Evolutionary conservation across 495 filamentous ascomycete species (phyloP), one percentile per base, ranked within the genome.

Genomic region (Aspergillus carlsbadensis): DNA sequence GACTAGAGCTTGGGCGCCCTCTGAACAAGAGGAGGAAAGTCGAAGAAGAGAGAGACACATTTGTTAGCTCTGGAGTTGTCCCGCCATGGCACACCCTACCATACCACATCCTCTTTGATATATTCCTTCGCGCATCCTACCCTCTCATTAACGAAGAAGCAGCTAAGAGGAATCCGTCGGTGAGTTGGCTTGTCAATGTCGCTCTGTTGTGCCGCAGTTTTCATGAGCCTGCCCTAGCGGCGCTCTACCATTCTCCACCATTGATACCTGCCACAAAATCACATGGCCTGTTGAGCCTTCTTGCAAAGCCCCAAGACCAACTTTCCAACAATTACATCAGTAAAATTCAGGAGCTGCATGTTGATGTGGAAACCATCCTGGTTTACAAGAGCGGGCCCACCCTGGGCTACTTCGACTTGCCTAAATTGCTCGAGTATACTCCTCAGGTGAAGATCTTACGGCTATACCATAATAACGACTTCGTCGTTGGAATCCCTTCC

Each of bases 21-120:
- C 53, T 67, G 17, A 61, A 58, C 36, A 76, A 76, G 58, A 62
- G 67, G 24, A 47, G 55, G 21, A 72, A 70, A 47, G 26, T 64
- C 4, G 61, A 69, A 17, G 48, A 52, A 17, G 45, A 52, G 17
- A 57, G 52, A 8, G 54, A 60, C 6, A 22, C 45, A 11, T 44
- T 67, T 21, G n/a, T 71, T 14, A 58, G 61, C 21, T 73, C 79
- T 22, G 73, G 74, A 13, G 73, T 71, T 22, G 83, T 83, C 34
- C 88, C 85, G 37, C 75, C 81, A 5, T 96, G 89, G 89, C 69
- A 80, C 10, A 80, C 72, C 1, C 70, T 95, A 4, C 90, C 90
- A 1, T 91, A 92, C 58, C 78, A 88, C 18, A 72, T 94, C 3
- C 79, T 90, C 17, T 67, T 87, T 13, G 74, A 85, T 31, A 82